Evolutionary conservation across 768 basidiomycete species (phyloP).

Genomic region (Amanita fuliginea): DNA sequence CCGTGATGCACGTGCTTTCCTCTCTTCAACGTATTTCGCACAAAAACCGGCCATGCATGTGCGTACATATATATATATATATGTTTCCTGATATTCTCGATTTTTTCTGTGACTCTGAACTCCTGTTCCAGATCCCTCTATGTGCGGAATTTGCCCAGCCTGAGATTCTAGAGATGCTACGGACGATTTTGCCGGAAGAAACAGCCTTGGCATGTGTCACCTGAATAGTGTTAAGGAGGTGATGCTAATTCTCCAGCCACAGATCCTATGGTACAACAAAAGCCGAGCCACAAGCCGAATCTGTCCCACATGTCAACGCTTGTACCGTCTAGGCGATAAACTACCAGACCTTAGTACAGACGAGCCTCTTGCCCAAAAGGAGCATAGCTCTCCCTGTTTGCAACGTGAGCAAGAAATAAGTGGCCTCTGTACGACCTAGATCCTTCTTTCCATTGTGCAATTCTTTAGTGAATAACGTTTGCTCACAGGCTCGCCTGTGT

Average conservation of each 20-base stretch:
- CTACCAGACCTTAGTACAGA: slow-evolving; percentile 34
- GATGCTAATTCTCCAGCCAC: neutral
- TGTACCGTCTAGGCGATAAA: slow-evolving; percentile 60
- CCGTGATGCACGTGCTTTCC: slow-evolving; percentile 51
- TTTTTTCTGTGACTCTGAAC: neutral
- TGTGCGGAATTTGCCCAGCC: slow-evolving; percentile 72
- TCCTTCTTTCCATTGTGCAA: neutral
- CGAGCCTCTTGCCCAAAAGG: slow-evolving; percentile 2
- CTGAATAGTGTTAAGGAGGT: neutral
- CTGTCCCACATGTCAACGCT: slow-evolving; percentile 67
- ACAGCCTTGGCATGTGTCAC: slow-evolving; percentile 45
- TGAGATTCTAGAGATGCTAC: slow-evolving; percentile 66
- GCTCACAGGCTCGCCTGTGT: slow-evolving; percentile 61
- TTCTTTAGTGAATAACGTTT: neutral
- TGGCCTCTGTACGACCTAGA: slow-evolving; percentile 51
- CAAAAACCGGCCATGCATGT: slow-evolving; percentile 48
- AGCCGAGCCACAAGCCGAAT: slow-evolving; percentile 59
- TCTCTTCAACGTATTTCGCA: slow-evolving; percentile 53
- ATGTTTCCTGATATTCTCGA: neutral
- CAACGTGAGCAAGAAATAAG: slow-evolving; percentile 59
- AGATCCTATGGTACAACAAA: slow-evolving; percentile 85
- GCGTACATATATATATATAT: slow-evolving; percentile 7
- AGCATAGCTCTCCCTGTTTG: slow-evolving; percentile 23
- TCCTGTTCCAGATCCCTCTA: slow-evolving; percentile 33
- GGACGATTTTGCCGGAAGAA: slow-evolving; percentile 59